Evolutionary conservation across 768 basidiomycete genomes (phyloP), one percentile per base, ranked within the genome.

Genomic region (Porphyrellus cyaneotinctus): DNA sequence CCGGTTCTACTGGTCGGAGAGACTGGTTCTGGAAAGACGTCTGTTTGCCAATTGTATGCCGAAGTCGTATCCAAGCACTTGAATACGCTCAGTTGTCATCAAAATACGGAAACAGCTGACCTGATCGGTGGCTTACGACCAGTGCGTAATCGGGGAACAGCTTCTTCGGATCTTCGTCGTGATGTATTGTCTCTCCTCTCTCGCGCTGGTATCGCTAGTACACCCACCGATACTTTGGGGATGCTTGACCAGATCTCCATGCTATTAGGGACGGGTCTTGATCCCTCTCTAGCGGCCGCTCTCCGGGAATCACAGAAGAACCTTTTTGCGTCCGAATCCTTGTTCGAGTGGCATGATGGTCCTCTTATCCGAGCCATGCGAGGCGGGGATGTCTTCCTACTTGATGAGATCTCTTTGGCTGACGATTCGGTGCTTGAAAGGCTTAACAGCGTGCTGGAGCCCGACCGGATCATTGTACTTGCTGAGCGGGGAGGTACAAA

Each of bases 401-500:
- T 99, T 26, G 97, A 99, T 64, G 97, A 99, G 65, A 94, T 98
- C 15, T 98, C 97, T 1, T 75, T 99, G 13, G 97, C 95, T 1
- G 97, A 99, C 65, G 97, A 99, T 65, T 97, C 95, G 0, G 95
- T 99, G 11, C 82, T 99, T 4, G 97, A 99, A 67, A 84, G 97
- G 37, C 77, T 99, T 46, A 99, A 99, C 67, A 95, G 94, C 55
- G 95, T 97, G 13, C 78, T 99, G n/a, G 97, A 99, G 66, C 87
- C 94, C 8, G 84, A 79, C 0, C 80, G 97, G 30, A 87, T 83
- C 0, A 82, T 98, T 28, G 88, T 97, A 6, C 79, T 99, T 13
- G 97, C 97, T 1, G 97, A 99, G 69, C 87, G 85, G 42, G 93
- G 94, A 1, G 92, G 91, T 12, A 80, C 78, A 38, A 81, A 85